Conservation (phyloP, 192 early-diverging fungal genomes). For the Backusella sp. region DNA sequence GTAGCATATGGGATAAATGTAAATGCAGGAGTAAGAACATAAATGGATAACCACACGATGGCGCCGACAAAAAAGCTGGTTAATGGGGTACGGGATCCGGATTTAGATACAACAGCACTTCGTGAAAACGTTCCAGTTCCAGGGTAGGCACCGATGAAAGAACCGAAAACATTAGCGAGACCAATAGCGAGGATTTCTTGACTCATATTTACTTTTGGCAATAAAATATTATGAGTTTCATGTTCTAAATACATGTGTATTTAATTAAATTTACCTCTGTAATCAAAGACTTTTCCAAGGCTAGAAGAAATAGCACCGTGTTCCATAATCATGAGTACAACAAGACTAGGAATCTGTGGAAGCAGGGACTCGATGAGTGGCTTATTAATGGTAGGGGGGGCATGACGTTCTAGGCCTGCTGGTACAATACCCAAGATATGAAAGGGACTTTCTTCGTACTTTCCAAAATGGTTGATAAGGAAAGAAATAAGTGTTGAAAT, state of each 20-base stretch:
- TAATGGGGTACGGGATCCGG: conserved; percentile 80
- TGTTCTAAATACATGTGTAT: background rate
- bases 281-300: conserved; percentile 83
- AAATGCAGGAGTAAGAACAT: conserved; percentile 77
- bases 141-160: conserved; percentile 86
- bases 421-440: conserved; percentile 74
- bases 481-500: conserved; percentile 73
- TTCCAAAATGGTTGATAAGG: conserved; percentile 41
- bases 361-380: conserved; percentile 49
- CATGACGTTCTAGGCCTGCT: conserved; percentile 63
- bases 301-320: conserved; percentile 90
- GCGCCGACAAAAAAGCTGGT: conserved; percentile 76
- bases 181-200: conserved; percentile 93
- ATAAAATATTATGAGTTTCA: background rate
- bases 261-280: conserved; percentile 52
- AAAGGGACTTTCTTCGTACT: conserved; percentile 45
- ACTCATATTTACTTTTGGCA: conserved; percentile 53
- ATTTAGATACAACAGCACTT: conserved; percentile 86
- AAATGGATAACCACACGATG: conserved; percentile 81
- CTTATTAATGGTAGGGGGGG: conserved; percentile 50
- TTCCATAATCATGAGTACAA: conserved; percentile 82
- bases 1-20: conserved; percentile 81
- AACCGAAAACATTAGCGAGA: conserved; percentile 79
- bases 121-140: conserved; percentile 94
- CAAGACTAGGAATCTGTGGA: conserved; percentile 59